These are phyloP conservation scores for Myriosclerotinia duriaeana DNA, from an alignment of 2,329 filamentous ascomycete genomes.

Conservation along the genomic window DNA sequence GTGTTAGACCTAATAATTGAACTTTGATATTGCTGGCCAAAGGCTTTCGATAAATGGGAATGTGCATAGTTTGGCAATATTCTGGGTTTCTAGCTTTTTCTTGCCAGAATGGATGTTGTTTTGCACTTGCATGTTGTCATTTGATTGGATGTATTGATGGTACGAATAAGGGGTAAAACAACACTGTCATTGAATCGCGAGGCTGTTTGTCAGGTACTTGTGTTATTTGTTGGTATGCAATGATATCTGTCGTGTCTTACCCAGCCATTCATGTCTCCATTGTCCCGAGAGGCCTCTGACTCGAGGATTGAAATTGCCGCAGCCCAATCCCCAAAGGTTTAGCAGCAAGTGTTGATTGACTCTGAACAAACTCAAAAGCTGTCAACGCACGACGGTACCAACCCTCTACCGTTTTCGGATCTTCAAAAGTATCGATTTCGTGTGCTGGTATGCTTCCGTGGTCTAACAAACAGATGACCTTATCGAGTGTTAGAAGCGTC, in stretches of 20 bases:
- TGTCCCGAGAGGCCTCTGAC: neutral
- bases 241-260: neutral
- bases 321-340: conserved; percentile 4
- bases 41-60: neutral
- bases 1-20: no score
- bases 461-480: conserved; percentile 6
- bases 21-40: no score
- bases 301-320: conserved; percentile 1
- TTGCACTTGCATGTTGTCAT: neutral
- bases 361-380: conserved; percentile 9
- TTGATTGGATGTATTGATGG: neutral
- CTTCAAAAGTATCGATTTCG: neutral
- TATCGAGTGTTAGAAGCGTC: conserved; percentile 7
- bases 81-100: neutral
- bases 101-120: neutral
- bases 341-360: conserved; percentile 3
- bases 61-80: neutral
- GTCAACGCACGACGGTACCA: conserved; percentile 16
- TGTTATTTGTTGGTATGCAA: neutral
- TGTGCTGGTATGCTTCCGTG: neutral
- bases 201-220: neutral
- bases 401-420: neutral
- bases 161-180: neutral
- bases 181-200: neutral
- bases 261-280: neutral